Evolutionary conservation across 441 rosid genomes (phyloP).

Genomic region (Jatropha podagrica): DNA sequence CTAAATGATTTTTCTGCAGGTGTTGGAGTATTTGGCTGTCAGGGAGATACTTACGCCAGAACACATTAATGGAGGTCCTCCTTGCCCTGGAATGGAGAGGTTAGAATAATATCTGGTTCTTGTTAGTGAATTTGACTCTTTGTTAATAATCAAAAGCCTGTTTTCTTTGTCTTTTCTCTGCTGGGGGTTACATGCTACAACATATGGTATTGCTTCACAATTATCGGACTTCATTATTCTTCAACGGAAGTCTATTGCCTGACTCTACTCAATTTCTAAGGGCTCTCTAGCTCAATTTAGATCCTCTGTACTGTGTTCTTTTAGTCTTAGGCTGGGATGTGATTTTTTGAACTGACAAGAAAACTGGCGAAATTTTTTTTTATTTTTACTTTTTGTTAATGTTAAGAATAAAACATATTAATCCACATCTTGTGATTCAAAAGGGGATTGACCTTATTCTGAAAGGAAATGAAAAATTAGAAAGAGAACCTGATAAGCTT

Average conservation of each 20-base stretch:
- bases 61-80: constrained; percentile 81
- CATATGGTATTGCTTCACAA: no score
- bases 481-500: neutral
- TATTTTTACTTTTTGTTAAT: neutral
- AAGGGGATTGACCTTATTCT: constrained; percentile 4
- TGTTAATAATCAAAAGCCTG: neutral
- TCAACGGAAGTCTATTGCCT: neutral
- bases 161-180: neutral
- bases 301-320: neutral
- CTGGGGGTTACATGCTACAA: neutral
- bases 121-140: constrained; percentile 14
- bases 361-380: neutral
- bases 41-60: constrained; percentile 78
- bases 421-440: neutral
- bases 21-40: constrained; percentile 79
- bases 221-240: neutral
- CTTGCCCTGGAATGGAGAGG: constrained; percentile 95
- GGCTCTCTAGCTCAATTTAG: neutral
- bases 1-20: constrained; percentile 54
- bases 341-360: constrained; percentile 7
- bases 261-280: neutral
- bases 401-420: neutral
- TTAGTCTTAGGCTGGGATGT: constrained; percentile 1
- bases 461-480: neutral
- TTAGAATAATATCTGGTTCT: constrained; percentile 27